Base-by-base conservation (phyloP, 805 yeast species). In the Saturnispora hagleri region DNA sequence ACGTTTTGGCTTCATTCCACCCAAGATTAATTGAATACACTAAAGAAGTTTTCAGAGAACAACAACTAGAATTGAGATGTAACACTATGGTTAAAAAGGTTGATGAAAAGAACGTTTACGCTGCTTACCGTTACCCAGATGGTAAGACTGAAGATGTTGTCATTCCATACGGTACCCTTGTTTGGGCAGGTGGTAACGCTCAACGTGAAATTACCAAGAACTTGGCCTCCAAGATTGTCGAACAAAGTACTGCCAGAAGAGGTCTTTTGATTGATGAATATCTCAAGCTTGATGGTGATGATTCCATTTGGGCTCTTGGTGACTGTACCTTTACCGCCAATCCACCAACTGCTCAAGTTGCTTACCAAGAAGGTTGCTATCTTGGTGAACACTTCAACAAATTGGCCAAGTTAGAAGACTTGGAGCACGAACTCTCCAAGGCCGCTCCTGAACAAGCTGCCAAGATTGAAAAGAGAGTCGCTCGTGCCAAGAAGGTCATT, bases 101-200 rank as follows among this genome's bases (percentile, higher is more conserved):
- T 55, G 85, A 83, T 63, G 81, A 75, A 56, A 80, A 77, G 61
- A 72, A 73, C 50, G 88, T 90, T 59, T 74, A 76, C 59, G 95
- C 91, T 38, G 79, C 77, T 62, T 80, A 75, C 52, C 86, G 86
- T 59, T 70, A 75, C 38, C 77, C 80, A 40, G 82, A 82, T 58
- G 96, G 95, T 22, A 65, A 82, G 10, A 72, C 82, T 56, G 79
- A 79, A 52, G 69, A 66, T 62, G 65, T 73, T 40, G 69, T 72
- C 34, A 74, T 90, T 62, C 96, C 96, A 47, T 90, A 90, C 67
- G 98, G 98, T 65, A 76, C 89, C 61, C 76, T 90, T 59, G 95
- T 90, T 57, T 90, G 98, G 98, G 97, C 97, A 53, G 90, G 97
- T 56, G 98, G 98, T 72, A 89, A 90, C 69, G 89, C 90, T 51